Base-by-base conservation (phyloP, 129 eudicot species). In the Solidago caesia region DNA sequence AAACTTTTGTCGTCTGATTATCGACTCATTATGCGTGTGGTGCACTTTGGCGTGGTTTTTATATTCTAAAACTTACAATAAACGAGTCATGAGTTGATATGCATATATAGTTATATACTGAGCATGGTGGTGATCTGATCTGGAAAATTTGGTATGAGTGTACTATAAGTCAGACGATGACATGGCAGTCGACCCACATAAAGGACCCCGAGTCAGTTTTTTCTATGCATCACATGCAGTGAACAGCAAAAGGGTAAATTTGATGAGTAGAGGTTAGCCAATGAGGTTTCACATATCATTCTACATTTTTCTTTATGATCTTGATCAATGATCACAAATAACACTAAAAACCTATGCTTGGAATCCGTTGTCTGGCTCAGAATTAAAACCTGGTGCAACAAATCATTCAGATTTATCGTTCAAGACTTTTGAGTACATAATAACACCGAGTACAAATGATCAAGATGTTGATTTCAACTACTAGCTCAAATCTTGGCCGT, bases 131-230 rank as follows among this genome's bases (percentile, higher is more conserved):
- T 69, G 63, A 64, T 73, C 44, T 63, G 67, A 78, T 75, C 49
- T 55, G 44, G 52, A 77, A 69, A 59, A 33, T 65, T 62, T 80
- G 64, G 70, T 42, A 60, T 13, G 53, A 66, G 87, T 81, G 76
- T 70, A 49, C 57, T n/a, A 47, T 65, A 73, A 77, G 84, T 86
- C 85, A 84, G 79, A 72, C 71, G 71, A 70, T 86, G 80, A 77
- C 83, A 60, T 73, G 75, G 73, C 67, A 46, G 25, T 74, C 61
- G 42, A 67, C 53, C 15, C 52, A 15, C 52, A 49, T 44, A 75
- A 27, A 75, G 9, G 62, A 52, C 11, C 41, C 59, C 13, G 70
- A 57, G 61, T 59, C 68, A 33, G 68, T 44, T 69, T 69, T 45
- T 60, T 47, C 29, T 16, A 12, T 69, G 75, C 63, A 46, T 68